A percentile compares a stretch with the other conserved stretches of the same genome.
phyloP scores from a whole-genome alignment of 768 basidiomycete genomes.

The Pisolithus albus region DNA sequence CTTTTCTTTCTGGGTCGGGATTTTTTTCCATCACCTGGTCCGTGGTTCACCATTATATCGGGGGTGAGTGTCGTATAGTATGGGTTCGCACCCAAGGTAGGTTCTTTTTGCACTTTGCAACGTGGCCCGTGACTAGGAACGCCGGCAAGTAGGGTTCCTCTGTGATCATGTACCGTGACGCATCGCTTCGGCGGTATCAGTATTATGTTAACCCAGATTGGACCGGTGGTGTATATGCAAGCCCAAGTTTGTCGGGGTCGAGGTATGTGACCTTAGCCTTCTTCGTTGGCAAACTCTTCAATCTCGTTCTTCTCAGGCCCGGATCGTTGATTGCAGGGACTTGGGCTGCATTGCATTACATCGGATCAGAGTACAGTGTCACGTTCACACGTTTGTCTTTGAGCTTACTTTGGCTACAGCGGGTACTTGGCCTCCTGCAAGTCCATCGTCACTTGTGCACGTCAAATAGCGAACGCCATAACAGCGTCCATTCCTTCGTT shows the following conservation, averaged over 20 bases:
- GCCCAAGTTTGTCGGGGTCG: slow-evolving; percentile 85
- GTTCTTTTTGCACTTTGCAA: slow-evolving; percentile 1
- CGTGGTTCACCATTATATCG: too few species aligned
- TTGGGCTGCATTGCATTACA: slow-evolving; percentile 94
- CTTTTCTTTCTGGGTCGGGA: neutral
- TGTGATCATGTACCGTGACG: slow-evolving; percentile 88
- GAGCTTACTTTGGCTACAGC: slow-evolving; percentile 29
- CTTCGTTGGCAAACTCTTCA: neutral
- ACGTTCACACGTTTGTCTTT: neutral
- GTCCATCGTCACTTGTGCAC: slow-evolving; percentile 69
- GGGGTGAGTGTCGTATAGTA: slow-evolving; percentile 42
- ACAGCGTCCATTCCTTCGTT: slow-evolving; percentile 69
- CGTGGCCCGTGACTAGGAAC: neutral
- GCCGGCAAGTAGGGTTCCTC: slow-evolving; percentile 61
- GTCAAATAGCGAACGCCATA: slow-evolving; percentile 64
- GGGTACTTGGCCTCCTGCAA: slow-evolving; percentile 87
- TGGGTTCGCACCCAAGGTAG: slow-evolving; percentile 88
- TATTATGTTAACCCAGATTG: slow-evolving; percentile 82
- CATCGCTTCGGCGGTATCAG: slow-evolving; percentile 70
- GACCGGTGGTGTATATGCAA: slow-evolving; percentile 87
- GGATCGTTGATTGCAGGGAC: slow-evolving; percentile 91
- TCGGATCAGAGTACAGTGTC: slow-evolving; percentile 69
- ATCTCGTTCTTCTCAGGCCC: slow-evolving; percentile 42
- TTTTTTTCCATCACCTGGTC: neutral
- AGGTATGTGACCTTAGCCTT: slow-evolving; percentile 44